phyloP scores from a whole-genome alignment of 2,329 filamentous ascomycete genomes.

The Colletotrichum sp. region DNA sequence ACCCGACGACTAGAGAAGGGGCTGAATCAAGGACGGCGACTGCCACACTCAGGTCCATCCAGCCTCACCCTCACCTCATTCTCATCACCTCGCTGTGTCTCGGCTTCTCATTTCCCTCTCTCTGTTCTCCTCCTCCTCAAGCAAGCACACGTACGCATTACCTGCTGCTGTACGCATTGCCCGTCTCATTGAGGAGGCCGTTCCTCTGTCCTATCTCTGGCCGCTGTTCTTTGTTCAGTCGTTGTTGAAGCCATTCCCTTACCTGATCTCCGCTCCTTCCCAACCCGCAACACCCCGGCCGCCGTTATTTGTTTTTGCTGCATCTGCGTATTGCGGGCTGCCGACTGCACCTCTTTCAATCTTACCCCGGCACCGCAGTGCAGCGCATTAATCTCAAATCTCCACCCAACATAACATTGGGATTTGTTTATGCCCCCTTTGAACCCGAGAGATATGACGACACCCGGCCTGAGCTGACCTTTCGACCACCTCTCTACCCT shows the following conservation, averaged over 20 bases:
- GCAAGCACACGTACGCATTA: not conserved
- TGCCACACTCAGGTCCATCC: not conserved
- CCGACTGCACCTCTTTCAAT: not conserved
- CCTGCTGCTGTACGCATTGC: not conserved
- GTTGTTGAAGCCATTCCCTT: not conserved
- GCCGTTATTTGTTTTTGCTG: not conserved
- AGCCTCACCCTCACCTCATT: not conserved
- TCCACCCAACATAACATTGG: not conserved
- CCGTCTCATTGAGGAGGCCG: not conserved
- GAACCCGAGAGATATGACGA: slow-evolving; percentile 17
- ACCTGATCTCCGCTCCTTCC: not conserved
- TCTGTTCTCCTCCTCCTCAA: not conserved
- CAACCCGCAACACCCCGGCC: not conserved
- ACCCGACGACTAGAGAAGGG: not conserved
- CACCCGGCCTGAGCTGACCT: slow-evolving; percentile 15
- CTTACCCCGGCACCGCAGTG: not conserved
- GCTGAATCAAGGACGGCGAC: not conserved
- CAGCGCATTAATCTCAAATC: slow-evolving; percentile 5
- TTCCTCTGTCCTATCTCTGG: not conserved
- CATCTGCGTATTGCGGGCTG: not conserved
- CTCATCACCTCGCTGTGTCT: not conserved
- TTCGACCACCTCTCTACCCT: not conserved
- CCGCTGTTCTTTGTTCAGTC: not conserved
- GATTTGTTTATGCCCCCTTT: slow-evolving; percentile 8
- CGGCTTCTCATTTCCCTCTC: not conserved